Conservation (phyloP, 176 grass and related monocot genomes). For the Thinopyrum elongatum region DNA sequence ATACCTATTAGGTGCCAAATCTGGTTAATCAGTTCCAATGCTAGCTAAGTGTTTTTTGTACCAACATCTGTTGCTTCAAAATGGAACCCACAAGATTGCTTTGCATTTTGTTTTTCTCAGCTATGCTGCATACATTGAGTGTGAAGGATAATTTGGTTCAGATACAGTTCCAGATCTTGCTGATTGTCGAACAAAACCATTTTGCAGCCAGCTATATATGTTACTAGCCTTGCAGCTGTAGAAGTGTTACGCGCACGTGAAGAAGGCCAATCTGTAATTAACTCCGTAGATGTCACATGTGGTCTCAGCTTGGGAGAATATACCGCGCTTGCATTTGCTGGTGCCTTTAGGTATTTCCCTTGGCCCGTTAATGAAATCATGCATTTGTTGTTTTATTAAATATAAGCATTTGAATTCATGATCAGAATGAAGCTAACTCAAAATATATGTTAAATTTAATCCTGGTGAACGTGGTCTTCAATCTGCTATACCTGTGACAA, state of each 20-base stretch:
- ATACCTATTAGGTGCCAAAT: neutral
- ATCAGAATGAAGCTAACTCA: neutral
- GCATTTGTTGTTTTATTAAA: neutral
- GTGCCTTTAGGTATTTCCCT: constrained; percentile 84
- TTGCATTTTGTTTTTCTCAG: neutral
- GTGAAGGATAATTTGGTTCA: neutral
- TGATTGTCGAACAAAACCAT: constrained; percentile 26
- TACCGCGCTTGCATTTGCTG: constrained; percentile 89
- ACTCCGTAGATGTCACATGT: constrained; percentile 85
- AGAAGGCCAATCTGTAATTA: constrained; percentile 70
- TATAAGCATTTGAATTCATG: neutral
- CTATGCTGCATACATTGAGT: neutral
- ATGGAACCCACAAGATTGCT: neutral
- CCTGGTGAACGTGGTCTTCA: neutral
- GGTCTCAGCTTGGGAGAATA: constrained; percentile 98
- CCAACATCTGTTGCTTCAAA: neutral
- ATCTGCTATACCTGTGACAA: neutral
- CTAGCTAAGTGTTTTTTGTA: neutral
- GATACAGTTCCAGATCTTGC: neutral
- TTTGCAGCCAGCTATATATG: constrained; percentile 95
- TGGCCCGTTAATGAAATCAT: neutral
- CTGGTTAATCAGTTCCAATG: neutral
- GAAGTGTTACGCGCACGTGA: constrained; percentile 75
- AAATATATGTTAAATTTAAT: neutral
- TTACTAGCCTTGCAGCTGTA: constrained; percentile 89